Evolutionary conservation across 345 rosid genomes (phyloP).

Genomic region (Physaria fendleri): DNA sequence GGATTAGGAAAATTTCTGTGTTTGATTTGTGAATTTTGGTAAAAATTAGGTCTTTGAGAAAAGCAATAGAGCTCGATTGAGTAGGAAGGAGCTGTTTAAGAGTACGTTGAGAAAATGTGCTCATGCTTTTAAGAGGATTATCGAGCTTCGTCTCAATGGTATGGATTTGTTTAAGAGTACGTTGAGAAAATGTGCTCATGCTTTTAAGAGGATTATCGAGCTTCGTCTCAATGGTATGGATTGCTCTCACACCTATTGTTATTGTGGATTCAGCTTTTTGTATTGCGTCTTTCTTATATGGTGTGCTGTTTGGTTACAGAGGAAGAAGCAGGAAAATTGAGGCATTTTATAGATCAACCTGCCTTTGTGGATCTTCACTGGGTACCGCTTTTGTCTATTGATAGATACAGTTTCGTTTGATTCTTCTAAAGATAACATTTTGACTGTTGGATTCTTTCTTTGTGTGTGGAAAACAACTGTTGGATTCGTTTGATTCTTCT

Average conservation of each 20-base stretch:
- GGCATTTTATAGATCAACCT: slow-evolving; percentile 72
- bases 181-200: slow-evolving; percentile 75
- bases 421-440: not conserved
- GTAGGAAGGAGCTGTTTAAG: slow-evolving; percentile 78
- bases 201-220: slow-evolving; percentile 78
- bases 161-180: slow-evolving; percentile 87
- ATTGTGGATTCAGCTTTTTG: not conserved
- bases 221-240: slow-evolving; percentile 70
- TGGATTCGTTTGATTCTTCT: not conserved
- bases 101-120: slow-evolving; percentile 64
- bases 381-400: slow-evolving; percentile 34
- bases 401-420: not conserved
- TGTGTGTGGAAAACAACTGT: too few species aligned
- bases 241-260: not conserved
- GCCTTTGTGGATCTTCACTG: slow-evolving; percentile 83
- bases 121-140: slow-evolving; percentile 70
- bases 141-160: slow-evolving; percentile 71
- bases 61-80: slow-evolving; percentile 53
- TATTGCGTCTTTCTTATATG: not conserved
- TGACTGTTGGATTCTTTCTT: too few species aligned
- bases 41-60: slow-evolving; percentile 78
- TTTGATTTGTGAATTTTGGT: not conserved
- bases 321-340: slow-evolving; percentile 52
- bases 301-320: slow-evolving; percentile 44
- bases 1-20: too few species aligned